Base-by-base conservation (phyloP, 2,329 filamentous ascomycete genomes). In the Calonectria honghensis region DNA sequence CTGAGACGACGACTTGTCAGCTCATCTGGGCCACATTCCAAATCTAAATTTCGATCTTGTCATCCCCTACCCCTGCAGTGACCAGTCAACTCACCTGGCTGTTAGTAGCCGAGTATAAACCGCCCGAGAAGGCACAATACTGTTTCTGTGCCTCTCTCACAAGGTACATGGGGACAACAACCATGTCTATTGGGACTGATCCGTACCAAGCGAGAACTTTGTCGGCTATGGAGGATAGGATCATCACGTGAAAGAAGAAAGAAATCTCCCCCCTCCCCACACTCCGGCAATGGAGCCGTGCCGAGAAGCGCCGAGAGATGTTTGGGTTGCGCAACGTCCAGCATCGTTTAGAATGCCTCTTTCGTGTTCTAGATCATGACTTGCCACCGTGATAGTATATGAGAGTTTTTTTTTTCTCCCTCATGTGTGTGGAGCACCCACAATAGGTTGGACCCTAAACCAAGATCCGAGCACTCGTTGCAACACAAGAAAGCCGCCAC, bases 21-120 rank as follows among this genome's bases (percentile, higher is more conserved):
- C 73, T 78, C 76, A 75, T 76, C 77, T 77, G 67, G 65, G 41
- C 73, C 39, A 67, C 76, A 72, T 76, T 75, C 76, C 72, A 73
- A 75, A 76, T 77, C 76, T 77, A 69, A 75, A 76, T 61, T 68
- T 73, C 74, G 74, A 77, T 77, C 76, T 76, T 75, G 70, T 70
- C 45, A 69, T 50, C 64, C 70, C 64, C 45, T 51, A 61, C 71
- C 75, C 73, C 73, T 75, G 70, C 57, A 72, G 59, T 70, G 73
- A 75, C 76, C 59, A 70, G 74, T 77, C 73, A 77, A 54, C 39
- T 68, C 54, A 29, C 64, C 48, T 72, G 48, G 65, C 32, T 29
- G 64, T 50, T 48, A 68, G 67, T 52, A 75, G 57, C 70, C 68
- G 67, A 73, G 65, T 64, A 70, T 39, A 70, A 65, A 51, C 37